A percentile compares a stretch with the other conserved stretches of the same genome.
These are phyloP conservation scores for Pythium periplocum DNA, from an alignment of 352 stramenopile genomes.

Conservation along the genomic window DNA sequence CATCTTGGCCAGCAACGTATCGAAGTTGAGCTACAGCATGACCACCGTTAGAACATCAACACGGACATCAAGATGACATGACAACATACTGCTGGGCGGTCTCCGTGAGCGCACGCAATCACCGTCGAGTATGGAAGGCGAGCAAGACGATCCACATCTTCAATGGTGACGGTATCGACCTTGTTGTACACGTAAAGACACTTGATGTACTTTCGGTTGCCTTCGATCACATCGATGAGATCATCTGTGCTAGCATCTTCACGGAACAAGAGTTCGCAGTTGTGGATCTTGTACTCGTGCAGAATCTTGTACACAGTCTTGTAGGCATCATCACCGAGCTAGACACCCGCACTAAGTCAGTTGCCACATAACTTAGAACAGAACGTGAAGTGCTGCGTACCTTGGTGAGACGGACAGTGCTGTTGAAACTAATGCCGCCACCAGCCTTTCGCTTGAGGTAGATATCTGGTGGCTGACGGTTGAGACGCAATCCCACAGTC, in stretches of 20 bases:
- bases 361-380: neutral
- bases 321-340: slow-evolving; percentile 84
- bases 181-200: slow-evolving; percentile 99
- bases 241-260: slow-evolving; percentile 97
- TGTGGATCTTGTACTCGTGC: slow-evolving; percentile 98
- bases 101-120: slow-evolving; percentile 89
- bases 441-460: slow-evolving; percentile 94
- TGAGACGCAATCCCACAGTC: slow-evolving; percentile 97
- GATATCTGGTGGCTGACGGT: slow-evolving; percentile 96
- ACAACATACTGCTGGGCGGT: slow-evolving; percentile 51
- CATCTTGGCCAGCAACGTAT: slow-evolving; percentile 86
- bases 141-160: slow-evolving; percentile 97
- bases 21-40: slow-evolving; percentile 90
- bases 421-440: slow-evolving; percentile 95
- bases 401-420: slow-evolving; percentile 94
- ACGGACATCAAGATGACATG: too few species aligned
- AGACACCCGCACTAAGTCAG: slow-evolving; percentile 5
- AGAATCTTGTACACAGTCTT: slow-evolving; percentile 89
- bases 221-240: slow-evolving; percentile 98
- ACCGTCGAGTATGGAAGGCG: slow-evolving; percentile 95
- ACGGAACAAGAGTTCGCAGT: slow-evolving; percentile 96
- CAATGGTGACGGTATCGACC: slow-evolving; percentile 98
- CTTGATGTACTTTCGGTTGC: slow-evolving; percentile 99
- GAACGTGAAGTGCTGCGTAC: slow-evolving; percentile 41
- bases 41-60: neutral